These are phyloP conservation scores for Aspergillus funiculosus DNA, from an alignment of 495 filamentous ascomycete species.

Conservation along the genomic window DNA sequence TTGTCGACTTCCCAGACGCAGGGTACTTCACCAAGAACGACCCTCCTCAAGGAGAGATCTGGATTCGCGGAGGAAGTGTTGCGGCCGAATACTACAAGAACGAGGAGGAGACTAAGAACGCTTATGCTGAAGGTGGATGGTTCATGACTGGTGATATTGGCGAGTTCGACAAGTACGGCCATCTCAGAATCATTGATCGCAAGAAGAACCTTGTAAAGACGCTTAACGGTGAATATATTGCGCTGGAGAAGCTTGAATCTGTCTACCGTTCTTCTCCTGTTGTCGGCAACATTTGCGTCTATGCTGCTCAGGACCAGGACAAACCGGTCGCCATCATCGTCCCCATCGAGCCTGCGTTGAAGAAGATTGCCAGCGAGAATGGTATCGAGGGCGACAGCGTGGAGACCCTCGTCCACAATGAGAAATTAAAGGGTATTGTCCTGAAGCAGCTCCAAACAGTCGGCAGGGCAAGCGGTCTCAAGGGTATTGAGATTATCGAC, in stretches of 20 bases:
- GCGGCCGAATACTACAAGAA: conserved; percentile 73
- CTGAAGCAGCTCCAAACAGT: conserved; percentile 73
- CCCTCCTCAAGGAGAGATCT: conserved; percentile 92
- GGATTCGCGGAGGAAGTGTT: conserved; percentile 77
- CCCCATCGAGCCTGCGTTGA: conserved; percentile 75
- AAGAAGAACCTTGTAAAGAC: conserved; percentile 99
- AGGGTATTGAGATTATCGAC: conserved; percentile 84
- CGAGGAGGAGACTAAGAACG: conserved; percentile 72
- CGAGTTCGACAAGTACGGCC: conserved; percentile 76
- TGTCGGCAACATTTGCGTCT: conserved; percentile 92
- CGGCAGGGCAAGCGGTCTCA: conserved; percentile 70
- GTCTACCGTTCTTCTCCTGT: conserved; percentile 81
- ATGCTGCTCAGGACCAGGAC: conserved; percentile 70
- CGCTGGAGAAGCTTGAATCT: conserved; percentile 96
- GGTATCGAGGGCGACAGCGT: conserved; percentile 63
- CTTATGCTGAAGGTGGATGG: conserved; percentile 76
- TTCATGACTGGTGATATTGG: conserved; percentile 96
- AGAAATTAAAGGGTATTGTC: conserved; percentile 73
- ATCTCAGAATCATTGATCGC: conserved; percentile 85
- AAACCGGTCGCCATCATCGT: conserved; percentile 95
- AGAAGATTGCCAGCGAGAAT: conserved; percentile 71
- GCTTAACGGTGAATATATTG: conserved; percentile 93
- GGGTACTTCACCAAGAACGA: conserved; percentile 83
- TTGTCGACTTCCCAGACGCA: conserved; percentile 91
- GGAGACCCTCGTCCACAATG: conserved; percentile 76